Evolutionary conservation across 108 stramenopile genomes (phyloP).

Genomic region (Cyclotella choctawhatcheeana): DNA sequence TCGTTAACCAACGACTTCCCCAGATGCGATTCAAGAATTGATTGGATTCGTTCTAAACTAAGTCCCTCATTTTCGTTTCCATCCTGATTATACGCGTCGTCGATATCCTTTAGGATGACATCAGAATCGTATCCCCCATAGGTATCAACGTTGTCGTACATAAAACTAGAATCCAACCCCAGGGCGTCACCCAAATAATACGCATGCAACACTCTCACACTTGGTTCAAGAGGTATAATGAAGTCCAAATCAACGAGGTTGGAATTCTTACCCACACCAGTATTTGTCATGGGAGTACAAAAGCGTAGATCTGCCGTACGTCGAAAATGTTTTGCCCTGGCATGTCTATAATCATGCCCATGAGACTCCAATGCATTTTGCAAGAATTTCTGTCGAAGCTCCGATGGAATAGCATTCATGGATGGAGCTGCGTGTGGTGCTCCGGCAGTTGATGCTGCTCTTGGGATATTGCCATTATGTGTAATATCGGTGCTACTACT

Average conservation of each 20-base stretch:
- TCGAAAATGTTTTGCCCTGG: conserved; percentile 9
- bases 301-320: conserved; percentile 30
- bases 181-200: conserved; percentile 44
- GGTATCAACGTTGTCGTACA: conserved; percentile 5
- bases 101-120: conserved; percentile 34
- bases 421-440: conserved; percentile 43
- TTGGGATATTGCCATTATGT: no score
- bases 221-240: conserved; percentile 34
- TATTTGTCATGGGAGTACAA: no score
- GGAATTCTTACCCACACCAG: no score
- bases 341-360: conserved; percentile 22
- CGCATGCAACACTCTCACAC: conserved; percentile 35
- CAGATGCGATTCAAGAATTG: conserved; percentile 21
- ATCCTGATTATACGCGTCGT: background rate
- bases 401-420: conserved; percentile 35
- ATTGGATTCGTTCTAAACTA: conserved; percentile 4
- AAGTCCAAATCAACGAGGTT: conserved; percentile 40
- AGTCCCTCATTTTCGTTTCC: background rate
- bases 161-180: conserved; percentile 23
- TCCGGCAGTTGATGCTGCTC: background rate
- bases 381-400: background rate
- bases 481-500: no score
- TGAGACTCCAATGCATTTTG: conserved; percentile 13
- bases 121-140: conserved; percentile 32
- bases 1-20: conserved; percentile 4